phyloP scores from a whole-genome alignment of 2,329 filamentous ascomycete species.

The Talaromyces sp. region DNA sequence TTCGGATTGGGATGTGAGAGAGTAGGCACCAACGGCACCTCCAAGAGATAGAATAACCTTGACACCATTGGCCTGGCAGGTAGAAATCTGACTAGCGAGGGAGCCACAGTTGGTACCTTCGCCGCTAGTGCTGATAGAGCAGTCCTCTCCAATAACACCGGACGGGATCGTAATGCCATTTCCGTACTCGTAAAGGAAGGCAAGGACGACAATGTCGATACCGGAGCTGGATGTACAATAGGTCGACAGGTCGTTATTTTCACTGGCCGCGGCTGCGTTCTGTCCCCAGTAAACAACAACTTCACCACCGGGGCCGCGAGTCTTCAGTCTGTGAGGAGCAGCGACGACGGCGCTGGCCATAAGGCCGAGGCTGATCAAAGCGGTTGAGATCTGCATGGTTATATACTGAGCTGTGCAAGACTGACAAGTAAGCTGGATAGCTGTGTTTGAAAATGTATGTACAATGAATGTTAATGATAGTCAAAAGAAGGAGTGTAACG shows the following conservation, averaged over 20 bases:
- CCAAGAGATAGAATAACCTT: conserved; percentile 49
- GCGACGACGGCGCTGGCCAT: conserved; percentile 12
- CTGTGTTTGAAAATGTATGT: conserved; percentile 11
- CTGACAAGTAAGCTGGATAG: neutral
- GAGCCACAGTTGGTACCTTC: conserved; percentile 32
- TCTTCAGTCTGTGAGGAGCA: conserved; percentile 14
- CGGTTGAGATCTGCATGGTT: conserved; percentile 12
- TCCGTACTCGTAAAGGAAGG: conserved; percentile 44
- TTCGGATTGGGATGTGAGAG: conserved; percentile 34
- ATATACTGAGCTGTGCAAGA: neutral
- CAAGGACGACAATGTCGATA: conserved; percentile 45
- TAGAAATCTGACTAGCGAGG: conserved; percentile 41
- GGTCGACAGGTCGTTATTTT: conserved; percentile 16
- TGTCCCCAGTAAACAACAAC: conserved; percentile 18
- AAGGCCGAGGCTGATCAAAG: conserved; percentile 10
- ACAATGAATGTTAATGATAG: conserved; percentile 16
- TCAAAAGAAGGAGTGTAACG: conserved; percentile 14
- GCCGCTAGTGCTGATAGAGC: conserved; percentile 12
- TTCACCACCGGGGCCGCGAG: conserved; percentile 14
- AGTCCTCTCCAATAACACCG: conserved; percentile 14
- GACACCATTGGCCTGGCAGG: conserved; percentile 44
- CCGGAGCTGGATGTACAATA: conserved; percentile 41
- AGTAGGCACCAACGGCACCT: conserved; percentile 40
- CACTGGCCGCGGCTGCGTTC: conserved; percentile 10
- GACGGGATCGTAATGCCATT: conserved; percentile 7